These are phyloP conservation scores for Brasenia schreberi DNA, from an alignment of 164 flowering plant genomes.

Conservation along the genomic window DNA sequence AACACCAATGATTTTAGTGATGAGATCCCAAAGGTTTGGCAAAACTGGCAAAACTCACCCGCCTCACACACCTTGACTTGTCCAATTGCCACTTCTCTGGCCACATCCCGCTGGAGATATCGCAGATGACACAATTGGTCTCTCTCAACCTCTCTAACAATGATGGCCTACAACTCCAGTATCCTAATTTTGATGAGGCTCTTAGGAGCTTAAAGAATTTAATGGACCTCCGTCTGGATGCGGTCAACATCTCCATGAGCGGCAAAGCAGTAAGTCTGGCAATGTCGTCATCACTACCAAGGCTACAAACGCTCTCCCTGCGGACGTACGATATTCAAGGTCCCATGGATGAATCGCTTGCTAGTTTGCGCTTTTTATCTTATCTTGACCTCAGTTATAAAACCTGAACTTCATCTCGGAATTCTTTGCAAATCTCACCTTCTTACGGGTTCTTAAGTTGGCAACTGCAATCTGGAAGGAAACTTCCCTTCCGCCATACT, in stretches of 20 bases:
- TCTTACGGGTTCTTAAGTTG: not conserved
- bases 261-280: not conserved
- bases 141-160: conserved; percentile 7
- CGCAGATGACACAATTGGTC: conserved; percentile 15
- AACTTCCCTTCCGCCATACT: no score
- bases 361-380: not conserved
- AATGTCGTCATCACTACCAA: not conserved
- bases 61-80: conserved; percentile 28
- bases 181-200: not conserved
- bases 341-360: not conserved
- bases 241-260: not conserved
- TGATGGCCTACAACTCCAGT: not conserved
- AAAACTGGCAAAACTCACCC: not conserved
- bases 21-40: not conserved
- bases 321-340: not conserved
- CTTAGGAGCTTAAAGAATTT: not conserved
- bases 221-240: not conserved
- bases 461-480: no score
- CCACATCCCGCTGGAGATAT: conserved; percentile 26
- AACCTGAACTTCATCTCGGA: not conserved
- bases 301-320: not conserved
- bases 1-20: not conserved
- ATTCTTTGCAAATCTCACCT: not conserved
- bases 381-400: not conserved
- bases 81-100: conserved; percentile 35